A percentile compares a stretch with the other conserved stretches of the same genome.
These are phyloP conservation scores for Madurella fahalii DNA, from an alignment of 2,329 filamentous ascomycete genomes.

Conservation along the genomic window DNA sequence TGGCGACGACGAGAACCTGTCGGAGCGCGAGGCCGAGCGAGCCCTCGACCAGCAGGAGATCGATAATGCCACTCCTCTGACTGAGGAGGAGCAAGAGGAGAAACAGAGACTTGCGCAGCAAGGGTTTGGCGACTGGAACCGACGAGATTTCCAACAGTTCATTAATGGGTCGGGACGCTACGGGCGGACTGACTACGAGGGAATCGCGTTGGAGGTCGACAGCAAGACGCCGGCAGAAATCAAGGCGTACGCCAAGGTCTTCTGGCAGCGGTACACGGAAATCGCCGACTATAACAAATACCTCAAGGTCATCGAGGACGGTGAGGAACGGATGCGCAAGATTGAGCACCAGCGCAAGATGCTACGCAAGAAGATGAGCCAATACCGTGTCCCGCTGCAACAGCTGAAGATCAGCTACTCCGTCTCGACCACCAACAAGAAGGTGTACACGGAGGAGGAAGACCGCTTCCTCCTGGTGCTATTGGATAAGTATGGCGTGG, in stretches of 20 bases:
- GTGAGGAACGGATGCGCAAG: constrained; percentile 84
- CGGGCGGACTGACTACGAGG: constrained; percentile 78
- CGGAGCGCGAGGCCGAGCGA: constrained; percentile 81
- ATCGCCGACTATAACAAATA: constrained; percentile 87
- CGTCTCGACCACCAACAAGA: constrained; percentile 98
- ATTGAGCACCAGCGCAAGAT: constrained; percentile 91
- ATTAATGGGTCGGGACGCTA: constrained; percentile 93
- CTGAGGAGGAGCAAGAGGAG: constrained; percentile 82
- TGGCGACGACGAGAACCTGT: constrained; percentile 76
- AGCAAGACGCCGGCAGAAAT: constrained; percentile 84
- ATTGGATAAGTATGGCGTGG: constrained; percentile 86
- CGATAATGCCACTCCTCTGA: constrained; percentile 82
- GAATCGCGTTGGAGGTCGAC: constrained; percentile 85
- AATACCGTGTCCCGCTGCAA: constrained; percentile 95
- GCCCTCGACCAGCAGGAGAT: constrained; percentile 87
- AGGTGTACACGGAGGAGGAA: constrained; percentile 98
- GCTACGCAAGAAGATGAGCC: constrained; percentile 89
- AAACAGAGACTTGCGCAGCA: constrained; percentile 77
- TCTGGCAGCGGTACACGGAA: constrained; percentile 93
- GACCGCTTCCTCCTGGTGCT: constrained; percentile 93
- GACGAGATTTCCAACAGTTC: constrained; percentile 96
- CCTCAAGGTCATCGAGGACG: constrained; percentile 83
- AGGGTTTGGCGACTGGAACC: constrained; percentile 93
- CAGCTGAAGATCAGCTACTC: constrained; percentile 99
- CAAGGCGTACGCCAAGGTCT: constrained; percentile 86